Percentiles rank a stretch among this genome's conserved stretches.
Conservation (phyloP, 768 basidiomycete genomes). For the Harrya chromipes region DNA sequence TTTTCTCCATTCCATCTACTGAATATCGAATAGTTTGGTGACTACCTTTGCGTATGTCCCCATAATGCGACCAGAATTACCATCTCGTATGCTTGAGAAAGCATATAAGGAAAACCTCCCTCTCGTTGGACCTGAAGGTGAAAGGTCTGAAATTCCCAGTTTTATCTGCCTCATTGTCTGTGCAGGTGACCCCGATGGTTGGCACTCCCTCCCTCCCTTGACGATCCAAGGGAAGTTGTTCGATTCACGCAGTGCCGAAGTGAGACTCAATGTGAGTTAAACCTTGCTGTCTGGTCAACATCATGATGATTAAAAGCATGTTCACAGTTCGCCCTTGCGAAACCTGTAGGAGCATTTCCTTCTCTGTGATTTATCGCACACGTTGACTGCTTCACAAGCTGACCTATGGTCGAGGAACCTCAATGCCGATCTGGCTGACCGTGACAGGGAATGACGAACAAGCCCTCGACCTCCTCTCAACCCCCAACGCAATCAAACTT, state of each 20-base stretch:
- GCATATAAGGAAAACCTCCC: constrained; percentile 33
- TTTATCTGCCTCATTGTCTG: neutral
- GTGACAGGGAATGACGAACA: constrained; percentile 43
- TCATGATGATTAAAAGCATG: neutral
- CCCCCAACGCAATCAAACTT: constrained; percentile 38
- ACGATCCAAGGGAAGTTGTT: constrained; percentile 36
- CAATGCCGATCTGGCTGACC: constrained; percentile 49
- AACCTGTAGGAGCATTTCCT: constrained; percentile 35
- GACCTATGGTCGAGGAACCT: constrained; percentile 48
- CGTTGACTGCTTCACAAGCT: constrained; percentile 32
- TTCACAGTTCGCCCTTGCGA: constrained; percentile 46
- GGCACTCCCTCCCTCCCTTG: constrained; percentile 34
- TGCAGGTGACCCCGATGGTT: constrained; percentile 38
- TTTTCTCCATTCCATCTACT: neutral
- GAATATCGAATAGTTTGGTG: constrained; percentile 24
- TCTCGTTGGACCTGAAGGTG: constrained; percentile 36
- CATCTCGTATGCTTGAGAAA: constrained; percentile 36
- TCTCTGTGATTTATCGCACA: neutral
- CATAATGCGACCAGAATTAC: constrained; percentile 31
- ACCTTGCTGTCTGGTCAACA: neutral
- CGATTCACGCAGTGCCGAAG: constrained; percentile 26
- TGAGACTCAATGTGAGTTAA: constrained; percentile 33
- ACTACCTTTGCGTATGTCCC: constrained; percentile 35
- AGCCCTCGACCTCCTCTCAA: constrained; percentile 48
- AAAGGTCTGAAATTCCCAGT: neutral